Conservation (phyloP, 106 monocot genomes). For the Dactylorhiza incarnata region DNA sequence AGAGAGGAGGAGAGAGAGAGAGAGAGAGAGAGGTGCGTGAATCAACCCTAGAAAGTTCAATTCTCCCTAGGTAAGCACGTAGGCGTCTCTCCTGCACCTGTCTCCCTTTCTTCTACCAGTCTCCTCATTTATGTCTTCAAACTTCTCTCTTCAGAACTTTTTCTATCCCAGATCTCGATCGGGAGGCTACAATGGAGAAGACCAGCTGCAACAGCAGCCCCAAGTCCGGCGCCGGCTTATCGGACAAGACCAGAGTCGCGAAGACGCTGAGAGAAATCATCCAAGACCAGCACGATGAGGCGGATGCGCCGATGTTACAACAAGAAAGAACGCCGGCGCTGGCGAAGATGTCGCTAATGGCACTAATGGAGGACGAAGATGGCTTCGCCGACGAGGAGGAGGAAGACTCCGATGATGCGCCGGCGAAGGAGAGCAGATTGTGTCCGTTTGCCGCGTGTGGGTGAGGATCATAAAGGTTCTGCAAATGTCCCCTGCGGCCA, state of each 20-base stretch:
- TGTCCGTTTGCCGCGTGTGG: constrained; percentile 31
- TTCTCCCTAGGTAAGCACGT: neutral
- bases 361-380: neutral
- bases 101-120: no score
- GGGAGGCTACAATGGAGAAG: neutral
- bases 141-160: neutral
- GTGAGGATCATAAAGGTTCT: constrained; percentile 31
- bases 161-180: neutral
- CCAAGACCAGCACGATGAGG: neutral
- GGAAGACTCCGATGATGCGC: constrained; percentile 12
- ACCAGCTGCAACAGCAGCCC: neutral
- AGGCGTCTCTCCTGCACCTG: neutral
- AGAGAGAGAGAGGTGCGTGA: neutral
- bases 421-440: neutral
- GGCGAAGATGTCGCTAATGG: neutral
- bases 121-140: neutral
- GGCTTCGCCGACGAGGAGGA: neutral
- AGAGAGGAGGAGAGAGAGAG: neutral
- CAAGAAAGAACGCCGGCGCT: neutral
- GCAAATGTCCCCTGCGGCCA: constrained; percentile 38
- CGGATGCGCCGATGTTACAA: neutral
- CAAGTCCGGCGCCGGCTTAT: neutral
- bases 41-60: neutral
- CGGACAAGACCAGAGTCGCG: neutral
- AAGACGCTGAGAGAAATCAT: neutral